Conservation (phyloP, 768 basidiomycete genomes). For the Tephrocybe sp. region DNA sequence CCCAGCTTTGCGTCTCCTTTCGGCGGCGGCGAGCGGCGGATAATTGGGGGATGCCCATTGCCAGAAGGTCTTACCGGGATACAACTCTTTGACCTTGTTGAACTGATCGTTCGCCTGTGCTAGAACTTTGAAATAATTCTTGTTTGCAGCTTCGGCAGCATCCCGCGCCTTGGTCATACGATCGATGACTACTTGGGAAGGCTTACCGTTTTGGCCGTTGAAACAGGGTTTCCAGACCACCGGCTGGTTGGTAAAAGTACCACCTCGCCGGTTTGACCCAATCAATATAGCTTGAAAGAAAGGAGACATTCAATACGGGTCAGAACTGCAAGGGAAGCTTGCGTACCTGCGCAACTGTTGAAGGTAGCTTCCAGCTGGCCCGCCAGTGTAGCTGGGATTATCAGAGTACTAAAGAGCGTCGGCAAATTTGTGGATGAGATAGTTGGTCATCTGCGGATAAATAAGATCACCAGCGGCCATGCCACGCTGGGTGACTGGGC, state of each 20-base stretch:
- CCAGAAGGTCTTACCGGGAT: neutral
- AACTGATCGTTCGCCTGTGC: neutral
- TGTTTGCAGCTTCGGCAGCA: neutral
- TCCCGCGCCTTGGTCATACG: neutral
- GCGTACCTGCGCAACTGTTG: slow-evolving; percentile 5
- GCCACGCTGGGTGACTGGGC: slow-evolving; percentile 4
- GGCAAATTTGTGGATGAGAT: slow-evolving; percentile 5
- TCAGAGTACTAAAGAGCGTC: slow-evolving; percentile 4
- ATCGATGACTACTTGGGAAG: neutral
- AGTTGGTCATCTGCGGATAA: neutral
- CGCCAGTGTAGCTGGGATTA: neutral
- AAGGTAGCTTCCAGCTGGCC: neutral
- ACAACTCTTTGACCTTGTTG: neutral
- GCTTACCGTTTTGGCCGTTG: neutral
- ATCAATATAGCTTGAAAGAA: neutral
- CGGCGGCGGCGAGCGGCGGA: neutral
- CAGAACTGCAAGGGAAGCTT: neutral
- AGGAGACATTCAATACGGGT: neutral
- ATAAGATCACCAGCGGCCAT: slow-evolving; percentile 1
- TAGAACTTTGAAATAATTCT: neutral
- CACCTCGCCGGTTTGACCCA: neutral
- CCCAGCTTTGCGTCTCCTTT: neutral
- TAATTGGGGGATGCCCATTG: neutral
- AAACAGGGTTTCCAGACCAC: neutral
- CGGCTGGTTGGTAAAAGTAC: no score